These are phyloP conservation scores for Ceratobasidium sp. DNA, from an alignment of 1,284 basidiomycete genomes.

Conservation along the genomic window DNA sequence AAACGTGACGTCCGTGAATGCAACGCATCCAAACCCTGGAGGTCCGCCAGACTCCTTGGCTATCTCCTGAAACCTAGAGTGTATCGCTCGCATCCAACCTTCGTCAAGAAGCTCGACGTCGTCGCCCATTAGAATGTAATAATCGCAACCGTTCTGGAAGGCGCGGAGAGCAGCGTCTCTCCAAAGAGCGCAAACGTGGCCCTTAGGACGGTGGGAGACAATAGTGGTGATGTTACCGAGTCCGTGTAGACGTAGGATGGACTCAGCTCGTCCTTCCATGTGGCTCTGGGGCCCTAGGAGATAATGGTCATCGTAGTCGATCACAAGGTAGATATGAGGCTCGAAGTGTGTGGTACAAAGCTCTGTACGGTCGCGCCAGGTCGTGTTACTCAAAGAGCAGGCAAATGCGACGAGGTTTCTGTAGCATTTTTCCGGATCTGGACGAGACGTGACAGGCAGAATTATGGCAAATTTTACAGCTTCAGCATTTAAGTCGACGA, in stretches of 20 bases:
- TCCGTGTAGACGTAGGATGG: slow-evolving; percentile 59
- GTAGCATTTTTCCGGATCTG: slow-evolving; percentile 58
- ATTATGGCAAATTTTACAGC: slow-evolving; percentile 66
- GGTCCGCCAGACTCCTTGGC: slow-evolving; percentile 57
- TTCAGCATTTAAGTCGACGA: slow-evolving; percentile 61
- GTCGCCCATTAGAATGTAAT: slow-evolving; percentile 70
- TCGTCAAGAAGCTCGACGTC: slow-evolving; percentile 67
- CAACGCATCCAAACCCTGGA: slow-evolving; percentile 69
- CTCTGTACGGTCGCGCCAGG: slow-evolving; percentile 62
- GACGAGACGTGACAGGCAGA: slow-evolving; percentile 70
- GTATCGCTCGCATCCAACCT: slow-evolving; percentile 66
- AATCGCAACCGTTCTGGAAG: slow-evolving; percentile 66
- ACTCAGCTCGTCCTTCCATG: slow-evolving; percentile 55
- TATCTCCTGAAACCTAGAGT: slow-evolving; percentile 61
- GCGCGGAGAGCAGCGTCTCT: slow-evolving; percentile 67
- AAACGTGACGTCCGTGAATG: slow-evolving; percentile 70
- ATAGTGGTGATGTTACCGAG: slow-evolving; percentile 60
- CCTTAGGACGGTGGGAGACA: slow-evolving; percentile 59
- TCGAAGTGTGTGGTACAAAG: slow-evolving; percentile 58
- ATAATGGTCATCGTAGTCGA: slow-evolving; percentile 67
- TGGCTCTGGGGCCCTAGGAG: slow-evolving; percentile 55
- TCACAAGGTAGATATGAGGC: slow-evolving; percentile 66
- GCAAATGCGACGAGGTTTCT: slow-evolving; percentile 63
- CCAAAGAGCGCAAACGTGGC: slow-evolving; percentile 71
- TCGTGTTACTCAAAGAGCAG: slow-evolving; percentile 63